A percentile compares a stretch with the other conserved stretches of the same genome.
Conservation (phyloP, 768 basidiomycete species). For the Suillus subaureus region DNA sequence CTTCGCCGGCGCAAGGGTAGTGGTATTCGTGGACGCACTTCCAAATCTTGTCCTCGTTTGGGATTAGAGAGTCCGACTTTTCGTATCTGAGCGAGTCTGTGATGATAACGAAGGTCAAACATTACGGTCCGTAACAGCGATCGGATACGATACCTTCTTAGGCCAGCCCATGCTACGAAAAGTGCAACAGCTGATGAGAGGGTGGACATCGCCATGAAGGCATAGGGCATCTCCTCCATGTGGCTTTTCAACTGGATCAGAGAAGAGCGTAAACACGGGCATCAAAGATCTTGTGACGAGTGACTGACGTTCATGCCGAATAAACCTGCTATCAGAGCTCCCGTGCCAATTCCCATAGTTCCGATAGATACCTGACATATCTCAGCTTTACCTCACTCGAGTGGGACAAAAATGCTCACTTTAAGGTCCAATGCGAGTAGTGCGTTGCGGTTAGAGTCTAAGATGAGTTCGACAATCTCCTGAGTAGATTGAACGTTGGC, state of each 20-base stretch:
- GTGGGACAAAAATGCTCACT: constrained; percentile 39
- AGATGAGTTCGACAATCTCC: constrained; percentile 95
- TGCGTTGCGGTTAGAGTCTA: constrained; percentile 94
- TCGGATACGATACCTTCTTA: constrained; percentile 51
- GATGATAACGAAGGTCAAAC: constrained; percentile 13
- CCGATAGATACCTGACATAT: constrained; percentile 78
- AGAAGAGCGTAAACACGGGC: constrained; percentile 3
- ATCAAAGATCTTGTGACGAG: constrained; percentile 8
- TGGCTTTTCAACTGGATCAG: constrained; percentile 66
- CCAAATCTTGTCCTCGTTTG: constrained; percentile 17
- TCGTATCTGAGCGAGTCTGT: constrained; percentile 47
- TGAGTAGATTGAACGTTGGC: constrained; percentile 95
- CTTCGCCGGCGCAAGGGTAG: constrained; percentile 42
- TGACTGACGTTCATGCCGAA: constrained; percentile 94
- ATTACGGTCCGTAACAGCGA: constrained; percentile 18
- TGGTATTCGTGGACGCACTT: constrained; percentile 36
- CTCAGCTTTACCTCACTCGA: constrained; percentile 2
- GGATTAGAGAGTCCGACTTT: constrained; percentile 44
- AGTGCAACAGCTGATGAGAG: constrained; percentile 59
- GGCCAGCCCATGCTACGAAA: constrained; percentile 63
- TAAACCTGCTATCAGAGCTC: constrained; percentile 86
- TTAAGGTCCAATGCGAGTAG: constrained; percentile 90
- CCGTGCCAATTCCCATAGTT: constrained; percentile 90
- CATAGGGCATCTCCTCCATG: constrained; percentile 72
- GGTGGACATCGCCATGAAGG: constrained; percentile 69